Conservation (phyloP, 1,139 yeast genomes). For the Candida labiduridarum region DNA sequence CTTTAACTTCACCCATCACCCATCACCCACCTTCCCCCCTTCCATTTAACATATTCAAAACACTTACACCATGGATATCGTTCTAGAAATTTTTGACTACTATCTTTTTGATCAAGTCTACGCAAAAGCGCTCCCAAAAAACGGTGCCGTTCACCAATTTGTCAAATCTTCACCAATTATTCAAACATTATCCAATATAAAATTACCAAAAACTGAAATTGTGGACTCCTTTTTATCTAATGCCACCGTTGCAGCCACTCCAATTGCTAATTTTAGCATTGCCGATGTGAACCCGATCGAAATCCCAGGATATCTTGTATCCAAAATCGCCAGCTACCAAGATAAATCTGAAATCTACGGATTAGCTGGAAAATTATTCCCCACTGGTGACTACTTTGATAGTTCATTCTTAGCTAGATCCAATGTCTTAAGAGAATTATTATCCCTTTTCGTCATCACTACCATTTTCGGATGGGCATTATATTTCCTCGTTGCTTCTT, state of each 20-base stretch:
- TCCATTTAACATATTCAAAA: not conserved
- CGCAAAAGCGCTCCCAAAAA: slow-evolving; percentile 49
- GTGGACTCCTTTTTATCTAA: slow-evolving; percentile 8
- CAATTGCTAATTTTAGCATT: slow-evolving; percentile 9
- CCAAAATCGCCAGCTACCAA: slow-evolving; percentile 29
- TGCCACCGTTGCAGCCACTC: slow-evolving; percentile 5
- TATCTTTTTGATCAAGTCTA: slow-evolving; percentile 71
- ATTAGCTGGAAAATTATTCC: slow-evolving; percentile 32
- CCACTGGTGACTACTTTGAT: slow-evolving; percentile 54
- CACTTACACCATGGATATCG: slow-evolving; percentile 72
- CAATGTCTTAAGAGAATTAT: slow-evolving; percentile 67
- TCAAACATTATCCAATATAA: slow-evolving; percentile 8
- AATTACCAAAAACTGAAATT: slow-evolving; percentile 5
- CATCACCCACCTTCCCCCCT: too few relatives aligned
- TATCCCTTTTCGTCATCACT: slow-evolving; percentile 71
- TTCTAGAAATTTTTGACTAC: slow-evolving; percentile 76
- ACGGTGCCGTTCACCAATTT: slow-evolving; percentile 26
- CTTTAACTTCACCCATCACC: not conserved
- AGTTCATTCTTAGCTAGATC: slow-evolving; percentile 71
- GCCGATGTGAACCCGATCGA: slow-evolving; percentile 16
- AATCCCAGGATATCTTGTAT: slow-evolving; percentile 11
- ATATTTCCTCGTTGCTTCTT: slow-evolving; percentile 73
- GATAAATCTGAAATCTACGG: slow-evolving; percentile 44
- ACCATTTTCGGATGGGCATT: slow-evolving; percentile 83
- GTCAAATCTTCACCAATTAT: slow-evolving; percentile 12